A percentile compares a stretch with the other conserved stretches of the same genome.
These are phyloP conservation scores for Tylopilus sp. DNA, from an alignment of 768 basidiomycete genomes.

Conservation along the genomic window DNA sequence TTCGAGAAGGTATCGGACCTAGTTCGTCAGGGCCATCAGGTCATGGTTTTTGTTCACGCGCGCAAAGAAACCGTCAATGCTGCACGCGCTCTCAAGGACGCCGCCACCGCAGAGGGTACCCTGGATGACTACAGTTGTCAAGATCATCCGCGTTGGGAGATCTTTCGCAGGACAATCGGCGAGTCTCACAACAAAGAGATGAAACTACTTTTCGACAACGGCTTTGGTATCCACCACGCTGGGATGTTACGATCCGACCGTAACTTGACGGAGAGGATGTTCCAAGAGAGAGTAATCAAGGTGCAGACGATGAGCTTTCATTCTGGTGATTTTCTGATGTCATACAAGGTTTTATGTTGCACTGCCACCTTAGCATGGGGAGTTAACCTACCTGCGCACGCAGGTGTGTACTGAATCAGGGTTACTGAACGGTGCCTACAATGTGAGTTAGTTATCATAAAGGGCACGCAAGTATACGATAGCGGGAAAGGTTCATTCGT, in stretches of 20 bases:
- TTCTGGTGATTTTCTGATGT: background rate
- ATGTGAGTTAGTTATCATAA: constrained; percentile 72
- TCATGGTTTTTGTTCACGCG: constrained; percentile 99
- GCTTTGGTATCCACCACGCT: constrained; percentile 98
- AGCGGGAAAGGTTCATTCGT: constrained; percentile 85
- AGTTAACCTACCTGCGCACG: constrained; percentile 97
- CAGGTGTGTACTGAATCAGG: constrained; percentile 49
- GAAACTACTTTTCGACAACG: constrained; percentile 87
- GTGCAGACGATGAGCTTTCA: constrained; percentile 36
- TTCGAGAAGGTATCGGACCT: constrained; percentile 89
- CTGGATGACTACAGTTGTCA: constrained; percentile 76
- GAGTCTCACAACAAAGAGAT: constrained; percentile 92
- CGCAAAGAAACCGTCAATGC: constrained; percentile 97
- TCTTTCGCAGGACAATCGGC: constrained; percentile 75
- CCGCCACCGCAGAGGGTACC: constrained; percentile 65
- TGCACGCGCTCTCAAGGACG: constrained; percentile 75
- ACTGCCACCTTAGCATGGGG: constrained; percentile 99
- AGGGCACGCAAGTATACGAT: constrained; percentile 97
- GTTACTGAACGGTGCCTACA: constrained; percentile 4
- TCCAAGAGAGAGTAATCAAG: constrained; percentile 88
- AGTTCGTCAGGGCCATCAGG: constrained; percentile 90
- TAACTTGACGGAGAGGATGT: constrained; percentile 94
- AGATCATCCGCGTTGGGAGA: constrained; percentile 73
- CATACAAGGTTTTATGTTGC: constrained; percentile 84
- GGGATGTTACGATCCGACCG: constrained; percentile 95